phyloP scores from a whole-genome alignment of 208 protist genomes.

The Entamoeba histolytica region DNA sequence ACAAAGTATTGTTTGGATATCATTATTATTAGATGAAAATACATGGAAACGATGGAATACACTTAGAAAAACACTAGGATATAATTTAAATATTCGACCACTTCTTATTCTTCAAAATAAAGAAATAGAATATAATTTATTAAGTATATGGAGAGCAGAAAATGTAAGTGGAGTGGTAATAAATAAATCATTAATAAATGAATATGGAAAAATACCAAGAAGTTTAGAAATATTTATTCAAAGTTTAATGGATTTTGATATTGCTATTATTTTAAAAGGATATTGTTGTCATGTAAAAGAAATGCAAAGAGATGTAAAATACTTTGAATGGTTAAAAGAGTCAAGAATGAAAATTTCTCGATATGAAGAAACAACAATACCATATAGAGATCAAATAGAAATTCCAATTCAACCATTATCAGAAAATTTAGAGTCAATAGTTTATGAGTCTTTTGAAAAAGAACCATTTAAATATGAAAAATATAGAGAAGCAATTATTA shows the following conservation, averaged over 20 bases:
- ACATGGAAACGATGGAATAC: not conserved
- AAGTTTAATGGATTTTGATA: not conserved
- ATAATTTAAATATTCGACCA: not conserved
- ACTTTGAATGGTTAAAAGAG: not conserved
- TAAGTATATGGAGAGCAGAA: not conserved
- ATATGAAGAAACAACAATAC: not conserved
- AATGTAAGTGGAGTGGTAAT: not conserved
- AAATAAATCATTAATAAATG: not conserved
- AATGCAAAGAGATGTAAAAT: not conserved
- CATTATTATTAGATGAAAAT: not conserved
- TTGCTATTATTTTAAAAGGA: not conserved
- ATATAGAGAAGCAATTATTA: not conserved
- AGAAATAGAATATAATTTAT: not conserved
- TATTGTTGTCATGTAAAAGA: not conserved
- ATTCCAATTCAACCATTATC: not conserved
- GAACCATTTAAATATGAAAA: slow-evolving; percentile 2
- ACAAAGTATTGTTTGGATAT: not conserved
- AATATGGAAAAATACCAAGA: not conserved
- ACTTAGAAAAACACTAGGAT: not conserved
- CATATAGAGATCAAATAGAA: slow-evolving; percentile 1
- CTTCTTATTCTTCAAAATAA: not conserved
- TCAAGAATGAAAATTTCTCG: not conserved
- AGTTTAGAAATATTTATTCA: not conserved
- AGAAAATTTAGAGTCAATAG: not conserved
- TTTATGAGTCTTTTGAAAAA: not conserved